These are phyloP conservation scores for Oryza glaberrima DNA, from an alignment of 176 grass and related monocot species.

Conservation along the genomic window DNA sequence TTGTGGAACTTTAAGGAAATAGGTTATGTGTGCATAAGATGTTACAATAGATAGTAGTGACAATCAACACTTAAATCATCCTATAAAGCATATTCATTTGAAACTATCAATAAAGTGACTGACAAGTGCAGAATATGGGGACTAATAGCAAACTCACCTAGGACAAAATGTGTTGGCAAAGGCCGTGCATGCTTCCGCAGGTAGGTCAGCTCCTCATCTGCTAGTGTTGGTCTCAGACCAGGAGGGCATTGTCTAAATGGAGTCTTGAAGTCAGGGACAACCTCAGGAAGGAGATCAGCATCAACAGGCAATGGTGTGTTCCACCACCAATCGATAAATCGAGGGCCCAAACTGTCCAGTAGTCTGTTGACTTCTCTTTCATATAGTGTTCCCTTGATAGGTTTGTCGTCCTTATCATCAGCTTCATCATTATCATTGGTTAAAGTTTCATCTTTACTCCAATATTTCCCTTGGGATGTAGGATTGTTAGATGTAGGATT, in stretches of 20 bases:
- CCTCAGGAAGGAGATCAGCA: conserved; percentile 79
- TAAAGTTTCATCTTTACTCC: background rate
- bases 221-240: conserved; percentile 52
- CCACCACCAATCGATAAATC: conserved; percentile 99
- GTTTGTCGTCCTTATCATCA: conserved; percentile 37
- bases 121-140: background rate
- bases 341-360: conserved; percentile 75
- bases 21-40: background rate
- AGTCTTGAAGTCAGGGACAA: conserved; percentile 59
- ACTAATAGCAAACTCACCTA: conserved; percentile 55
- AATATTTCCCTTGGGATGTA: conserved; percentile 4
- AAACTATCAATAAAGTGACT: background rate
- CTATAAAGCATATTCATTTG: background rate
- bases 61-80: background rate
- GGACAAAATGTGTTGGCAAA: conserved; percentile 92
- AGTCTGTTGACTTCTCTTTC: conserved; percentile 85
- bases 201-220: conserved; percentile 77
- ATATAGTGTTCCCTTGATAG: conserved; percentile 64
- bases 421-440: background rate
- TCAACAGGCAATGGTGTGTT: conserved; percentile 87
- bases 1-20: background rate
- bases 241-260: conserved; percentile 78
- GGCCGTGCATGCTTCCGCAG: conserved; percentile 72
- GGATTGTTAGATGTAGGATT: conserved; percentile 28
- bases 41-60: background rate